Evolutionary conservation across 2,329 filamentous ascomycete species (phyloP).

Genomic region (Fusarium tjaetaba): DNA sequence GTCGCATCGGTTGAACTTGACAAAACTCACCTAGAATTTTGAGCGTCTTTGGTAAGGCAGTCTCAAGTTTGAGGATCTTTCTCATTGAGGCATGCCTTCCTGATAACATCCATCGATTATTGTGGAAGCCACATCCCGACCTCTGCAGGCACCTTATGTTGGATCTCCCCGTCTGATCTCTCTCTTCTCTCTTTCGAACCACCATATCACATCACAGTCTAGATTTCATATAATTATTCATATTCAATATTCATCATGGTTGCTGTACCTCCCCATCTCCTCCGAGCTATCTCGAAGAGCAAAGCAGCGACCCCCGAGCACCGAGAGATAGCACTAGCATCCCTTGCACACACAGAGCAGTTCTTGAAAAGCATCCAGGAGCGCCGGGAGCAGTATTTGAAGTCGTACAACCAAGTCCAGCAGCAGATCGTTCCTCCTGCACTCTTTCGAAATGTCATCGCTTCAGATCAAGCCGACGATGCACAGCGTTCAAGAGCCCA

Average conservation of each 20-base stretch:
- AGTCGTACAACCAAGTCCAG: background rate
- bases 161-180: too few species aligned
- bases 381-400: slow-evolving; percentile 45
- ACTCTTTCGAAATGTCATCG: slow-evolving; percentile 52
- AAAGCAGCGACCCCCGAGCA: slow-evolving; percentile 47
- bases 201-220: background rate
- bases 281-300: slow-evolving; percentile 55
- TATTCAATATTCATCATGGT: background rate
- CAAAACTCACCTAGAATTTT: background rate
- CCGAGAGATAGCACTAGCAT: slow-evolving; percentile 50
- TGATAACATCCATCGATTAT: background rate
- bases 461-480: slow-evolving; percentile 49
- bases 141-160: background rate
- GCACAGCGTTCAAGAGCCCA: slow-evolving; percentile 50
- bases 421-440: slow-evolving; percentile 53
- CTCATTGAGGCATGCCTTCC: background rate
- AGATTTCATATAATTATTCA: background rate
- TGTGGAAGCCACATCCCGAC: background rate
- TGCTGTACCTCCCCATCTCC: slow-evolving; percentile 56
- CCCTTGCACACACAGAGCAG: slow-evolving; percentile 48
- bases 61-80: background rate
- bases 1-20: background rate
- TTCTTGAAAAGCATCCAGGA: slow-evolving; percentile 36
- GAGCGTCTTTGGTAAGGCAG: background rate
- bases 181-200: background rate